These are phyloP conservation scores for Davidsoniella virescens DNA, from an alignment of 2,329 filamentous ascomycete genomes.

Conservation along the genomic window DNA sequence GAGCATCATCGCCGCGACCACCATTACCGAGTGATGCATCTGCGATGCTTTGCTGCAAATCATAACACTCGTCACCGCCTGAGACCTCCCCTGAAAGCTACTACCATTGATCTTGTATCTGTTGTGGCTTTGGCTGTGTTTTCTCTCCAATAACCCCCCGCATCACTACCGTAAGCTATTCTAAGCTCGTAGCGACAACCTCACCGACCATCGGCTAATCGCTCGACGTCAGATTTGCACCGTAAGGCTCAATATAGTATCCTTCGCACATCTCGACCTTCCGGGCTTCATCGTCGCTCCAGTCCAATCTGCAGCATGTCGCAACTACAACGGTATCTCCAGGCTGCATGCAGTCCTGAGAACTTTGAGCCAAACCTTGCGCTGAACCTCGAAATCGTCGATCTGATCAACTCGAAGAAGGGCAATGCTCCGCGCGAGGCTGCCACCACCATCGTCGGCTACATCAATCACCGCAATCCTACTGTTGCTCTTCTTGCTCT, in stretches of 20 bases:
- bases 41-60: constrained; percentile 5
- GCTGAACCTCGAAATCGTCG: constrained; percentile 87
- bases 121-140: background rate
- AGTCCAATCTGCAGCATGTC: constrained; percentile 34
- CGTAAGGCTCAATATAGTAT: background rate
- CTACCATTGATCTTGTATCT: background rate
- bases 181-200: no score
- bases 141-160: background rate
- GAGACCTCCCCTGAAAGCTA: background rate
- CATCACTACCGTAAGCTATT: background rate
- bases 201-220: background rate
- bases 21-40: no score
- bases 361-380: constrained; percentile 98
- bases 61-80: background rate
- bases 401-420: constrained; percentile 95
- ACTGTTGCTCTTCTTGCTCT: constrained; percentile 86
- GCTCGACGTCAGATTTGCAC: background rate
- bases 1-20: background rate
- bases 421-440: constrained; percentile 90
- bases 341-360: constrained; percentile 88
- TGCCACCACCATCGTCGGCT: constrained; percentile 79
- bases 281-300: background rate
- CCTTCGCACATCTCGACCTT: background rate
- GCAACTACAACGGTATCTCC: constrained; percentile 86
- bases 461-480: constrained; percentile 92